Evolutionary conservation across 2,329 filamentous ascomycete genomes (phyloP).

Genomic region (Talaromyces sp.): DNA sequence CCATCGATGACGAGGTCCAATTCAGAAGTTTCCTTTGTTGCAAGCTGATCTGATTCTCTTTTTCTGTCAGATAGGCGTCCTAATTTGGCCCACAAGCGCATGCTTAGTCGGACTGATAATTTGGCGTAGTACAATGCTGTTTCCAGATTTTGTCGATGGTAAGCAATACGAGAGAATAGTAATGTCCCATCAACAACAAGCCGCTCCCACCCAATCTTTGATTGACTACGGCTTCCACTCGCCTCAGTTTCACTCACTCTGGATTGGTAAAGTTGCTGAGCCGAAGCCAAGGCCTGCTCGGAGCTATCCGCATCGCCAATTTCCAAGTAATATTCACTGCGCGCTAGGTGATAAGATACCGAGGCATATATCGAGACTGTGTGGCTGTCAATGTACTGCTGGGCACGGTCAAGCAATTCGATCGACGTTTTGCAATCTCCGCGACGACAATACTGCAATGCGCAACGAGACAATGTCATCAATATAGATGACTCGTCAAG

Average conservation of each 20-base stretch:
- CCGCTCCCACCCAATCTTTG: conserved; percentile 45
- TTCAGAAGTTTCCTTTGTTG: conserved; percentile 19
- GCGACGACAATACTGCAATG: conserved; percentile 52
- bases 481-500: conserved; percentile 35
- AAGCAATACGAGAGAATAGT: conserved; percentile 59
- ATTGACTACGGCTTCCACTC: conserved; percentile 29
- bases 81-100: conserved; percentile 47
- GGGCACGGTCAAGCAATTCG: conserved; percentile 53
- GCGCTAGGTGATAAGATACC: conserved; percentile 61
- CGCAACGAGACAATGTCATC: conserved; percentile 42
- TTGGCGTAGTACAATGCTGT: conserved; percentile 46
- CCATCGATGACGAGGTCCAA: conserved; percentile 33
- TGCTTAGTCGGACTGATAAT: conserved; percentile 44
- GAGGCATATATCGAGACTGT: conserved; percentile 40
- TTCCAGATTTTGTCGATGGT: conserved; percentile 48
- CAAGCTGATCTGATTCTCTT: conserved; percentile 20
- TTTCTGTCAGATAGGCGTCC: conserved; percentile 39
- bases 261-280: conserved; percentile 27
- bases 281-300: conserved; percentile 27
- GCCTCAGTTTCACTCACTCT: conserved; percentile 22
- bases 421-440: conserved; percentile 58
- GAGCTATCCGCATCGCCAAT: conserved; percentile 62
- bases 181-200: conserved; percentile 57
- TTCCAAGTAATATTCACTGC: conserved; percentile 68
- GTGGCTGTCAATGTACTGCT: conserved; percentile 41